Evolutionary conservation across 139 green algal species (phyloP), one percentile per base, ranked within the genome.

Genomic region (Choricystis sp.): DNA sequence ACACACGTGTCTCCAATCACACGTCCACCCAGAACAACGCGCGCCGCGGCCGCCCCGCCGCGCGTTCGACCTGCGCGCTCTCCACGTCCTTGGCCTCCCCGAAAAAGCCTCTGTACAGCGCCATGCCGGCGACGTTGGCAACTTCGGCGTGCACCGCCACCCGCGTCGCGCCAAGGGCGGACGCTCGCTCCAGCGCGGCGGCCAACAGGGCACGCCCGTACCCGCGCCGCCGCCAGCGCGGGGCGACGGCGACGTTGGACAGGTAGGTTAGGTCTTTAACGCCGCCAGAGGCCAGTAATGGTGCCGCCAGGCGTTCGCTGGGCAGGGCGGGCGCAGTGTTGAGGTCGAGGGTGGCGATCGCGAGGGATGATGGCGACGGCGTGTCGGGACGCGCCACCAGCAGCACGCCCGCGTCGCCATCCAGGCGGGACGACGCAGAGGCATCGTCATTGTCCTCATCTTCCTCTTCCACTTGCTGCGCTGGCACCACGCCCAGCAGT

Each of bases 201-300:
- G 16, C 9, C 16, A 77, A 55, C 49, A 77, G 16, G 1, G n/a
- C 26, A 5, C 48, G 27, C 1, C 66, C 63, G 30, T 71, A 26
- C 3, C 67, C 78, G n/a, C 66, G 62, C 31, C 83, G 59, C 40
- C 82, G 66, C 9, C 75, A 77, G 0, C 65, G 63, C 9, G 57
- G 29, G 21, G 82, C 69, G 1, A 85, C 77, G 58, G 83, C 90
- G 3, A 94, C 80, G 49, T 94, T 94, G 67, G 72, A 85, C 3
- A 94, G 69, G 67, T 94, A 94, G 22, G 78, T 83, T 14, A 58
- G 26, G 29, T 24, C 24, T 3, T n/a, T 1, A 1, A 26, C 22
- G 56, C 56, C 66, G 21, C 60, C 60, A 2, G 40, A 29, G 0
- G 29, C 21, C 14, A 79, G 83, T 20, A 73, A 60, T 40, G 5